These are phyloP conservation scores for Arctium minus DNA, from an alignment of 129 eudicot genomes.

Conservation along the genomic window DNA sequence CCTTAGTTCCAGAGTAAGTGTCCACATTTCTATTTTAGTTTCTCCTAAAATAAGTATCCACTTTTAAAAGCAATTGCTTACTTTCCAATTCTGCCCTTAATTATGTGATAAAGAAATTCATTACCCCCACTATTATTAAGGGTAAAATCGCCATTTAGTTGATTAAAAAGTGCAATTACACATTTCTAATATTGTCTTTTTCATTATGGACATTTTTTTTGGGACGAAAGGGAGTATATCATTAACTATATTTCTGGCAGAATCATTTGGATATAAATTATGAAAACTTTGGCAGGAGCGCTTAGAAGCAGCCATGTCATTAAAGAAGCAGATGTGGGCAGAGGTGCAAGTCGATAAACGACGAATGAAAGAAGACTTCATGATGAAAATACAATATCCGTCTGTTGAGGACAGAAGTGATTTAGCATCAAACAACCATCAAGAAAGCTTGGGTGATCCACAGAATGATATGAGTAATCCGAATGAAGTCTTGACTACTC, in stretches of 20 bases:
- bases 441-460: slow-evolving; percentile 36
- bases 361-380: slow-evolving; percentile 64
- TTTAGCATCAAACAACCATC: slow-evolving; percentile 30
- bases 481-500: slow-evolving; percentile 28
- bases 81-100: background rate
- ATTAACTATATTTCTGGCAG: too few relatives aligned
- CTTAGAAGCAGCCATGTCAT: slow-evolving; percentile 77
- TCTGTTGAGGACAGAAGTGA: slow-evolving; percentile 40
- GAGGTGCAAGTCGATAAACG: slow-evolving; percentile 86
- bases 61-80: background rate
- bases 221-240: background rate
- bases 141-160: background rate
- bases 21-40: background rate
- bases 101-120: background rate
- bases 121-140: background rate
- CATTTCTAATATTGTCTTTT: background rate
- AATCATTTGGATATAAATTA: slow-evolving; percentile 6
- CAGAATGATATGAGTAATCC: slow-evolving; percentile 24
- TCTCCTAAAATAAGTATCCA: background rate
- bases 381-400: slow-evolving; percentile 45
- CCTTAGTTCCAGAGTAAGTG: background rate
- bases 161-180: background rate
- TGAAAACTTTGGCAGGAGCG: slow-evolving; percentile 61
- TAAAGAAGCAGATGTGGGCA: slow-evolving; percentile 96
- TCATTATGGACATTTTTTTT: background rate